Conservation (phyloP, 2,329 filamentous ascomycete species). For the Calonectria pauciramosa region DNA sequence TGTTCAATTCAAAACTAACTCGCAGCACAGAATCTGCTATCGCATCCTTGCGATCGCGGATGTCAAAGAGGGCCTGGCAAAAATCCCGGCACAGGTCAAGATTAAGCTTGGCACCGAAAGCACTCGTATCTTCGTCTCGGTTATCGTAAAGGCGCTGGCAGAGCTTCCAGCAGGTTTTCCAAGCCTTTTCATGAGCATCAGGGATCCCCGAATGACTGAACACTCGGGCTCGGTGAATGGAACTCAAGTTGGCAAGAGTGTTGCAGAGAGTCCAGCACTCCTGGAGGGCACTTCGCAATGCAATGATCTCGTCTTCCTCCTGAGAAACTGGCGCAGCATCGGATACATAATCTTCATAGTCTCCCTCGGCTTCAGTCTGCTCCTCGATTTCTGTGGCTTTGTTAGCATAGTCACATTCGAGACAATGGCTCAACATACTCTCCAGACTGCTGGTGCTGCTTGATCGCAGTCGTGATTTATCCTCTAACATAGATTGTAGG, state of each 20-base stretch:
- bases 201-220: constrained; percentile 82
- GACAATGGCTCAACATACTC: constrained; percentile 64
- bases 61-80: constrained; percentile 91
- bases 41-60: constrained; percentile 83
- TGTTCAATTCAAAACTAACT: constrained; percentile 95
- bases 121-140: constrained; percentile 76
- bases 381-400: constrained; percentile 66
- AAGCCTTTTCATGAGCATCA: constrained; percentile 87
- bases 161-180: constrained; percentile 94
- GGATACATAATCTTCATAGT: constrained; percentile 67
- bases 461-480: constrained; percentile 70
- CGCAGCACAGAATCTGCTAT: constrained; percentile 86
- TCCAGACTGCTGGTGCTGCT: constrained; percentile 83
- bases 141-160: constrained; percentile 92
- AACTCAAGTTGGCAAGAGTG: constrained; percentile 87
- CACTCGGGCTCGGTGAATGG: constrained; percentile 83
- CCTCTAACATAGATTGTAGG: constrained; percentile 77
- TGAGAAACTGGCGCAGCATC: constrained; percentile 55
- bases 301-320: constrained; percentile 73
- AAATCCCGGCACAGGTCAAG: constrained; percentile 92
- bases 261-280: constrained; percentile 97
- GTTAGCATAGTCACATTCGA: constrained; percentile 29
- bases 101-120: constrained; percentile 78
- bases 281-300: constrained; percentile 81
- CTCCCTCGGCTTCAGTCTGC: constrained; percentile 65